Evolutionary conservation across 371 early-diverging fungal species (phyloP).

Genomic region (Mortierella sp.): DNA sequence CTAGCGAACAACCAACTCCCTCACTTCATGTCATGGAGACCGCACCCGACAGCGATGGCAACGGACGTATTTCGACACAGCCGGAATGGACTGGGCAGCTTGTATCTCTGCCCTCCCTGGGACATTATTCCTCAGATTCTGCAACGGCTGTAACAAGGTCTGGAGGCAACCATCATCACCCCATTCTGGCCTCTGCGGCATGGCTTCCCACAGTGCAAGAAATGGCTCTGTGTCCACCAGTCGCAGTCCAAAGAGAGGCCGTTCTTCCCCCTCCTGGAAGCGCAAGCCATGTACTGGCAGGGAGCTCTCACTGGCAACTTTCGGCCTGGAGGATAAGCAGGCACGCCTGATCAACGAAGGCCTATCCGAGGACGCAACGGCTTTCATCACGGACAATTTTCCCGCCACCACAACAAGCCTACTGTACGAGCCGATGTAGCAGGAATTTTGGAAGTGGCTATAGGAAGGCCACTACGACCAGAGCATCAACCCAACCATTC

Average conservation of each 20-base stretch:
- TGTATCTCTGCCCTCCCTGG: constrained; percentile 28
- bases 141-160: constrained; percentile 2
- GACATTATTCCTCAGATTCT: constrained; percentile 22
- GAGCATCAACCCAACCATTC: constrained; percentile 1
- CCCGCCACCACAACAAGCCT: background rate
- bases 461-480: constrained; percentile 1
- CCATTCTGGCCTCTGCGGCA: constrained; percentile 27
- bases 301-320: constrained; percentile 13
- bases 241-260: background rate
- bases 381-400: constrained; percentile 7
- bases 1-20: too few species aligned
- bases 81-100: too few species aligned
- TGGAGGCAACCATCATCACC: constrained; percentile 18
- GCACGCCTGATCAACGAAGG: background rate
- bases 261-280: constrained; percentile 20
- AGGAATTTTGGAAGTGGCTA: constrained; percentile 14
- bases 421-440: background rate
- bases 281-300: background rate
- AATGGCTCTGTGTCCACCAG: constrained; percentile 9
- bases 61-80: too few species aligned
- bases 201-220: constrained; percentile 23
- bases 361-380: background rate
- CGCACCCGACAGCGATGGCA: too few species aligned
- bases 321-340: constrained; percentile 25
- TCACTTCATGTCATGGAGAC: too few species aligned